Conservation (phyloP, 257 asterid genomes). For the Penstemon davidsonii region DNA sequence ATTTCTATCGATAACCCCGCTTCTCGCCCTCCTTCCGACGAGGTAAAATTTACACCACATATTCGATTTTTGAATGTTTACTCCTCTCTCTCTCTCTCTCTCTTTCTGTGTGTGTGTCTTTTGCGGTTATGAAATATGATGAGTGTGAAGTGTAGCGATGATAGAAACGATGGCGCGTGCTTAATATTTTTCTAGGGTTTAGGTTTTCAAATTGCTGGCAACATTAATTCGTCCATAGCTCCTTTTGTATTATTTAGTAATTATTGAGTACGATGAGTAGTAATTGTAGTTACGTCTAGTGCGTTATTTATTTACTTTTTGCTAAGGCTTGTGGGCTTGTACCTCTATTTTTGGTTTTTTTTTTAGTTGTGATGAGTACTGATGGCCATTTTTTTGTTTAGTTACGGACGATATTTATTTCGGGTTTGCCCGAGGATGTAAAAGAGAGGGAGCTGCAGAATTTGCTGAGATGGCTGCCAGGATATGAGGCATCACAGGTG, state of each 20-base stretch:
- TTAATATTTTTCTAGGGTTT: neutral
- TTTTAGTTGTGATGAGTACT: neutral
- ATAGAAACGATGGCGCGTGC: too few relatives aligned
- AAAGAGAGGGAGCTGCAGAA: constrained; percentile 97
- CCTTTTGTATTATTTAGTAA: neutral
- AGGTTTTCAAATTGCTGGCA: neutral
- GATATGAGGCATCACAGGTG: constrained; percentile 98
- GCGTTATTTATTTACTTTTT: neutral
- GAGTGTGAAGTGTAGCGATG: too few relatives aligned
- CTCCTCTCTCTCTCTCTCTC: too few relatives aligned
- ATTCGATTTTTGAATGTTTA: too few relatives aligned
- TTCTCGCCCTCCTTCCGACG: constrained; percentile 32
- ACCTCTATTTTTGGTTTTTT: neutral
- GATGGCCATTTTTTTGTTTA: constrained; percentile 8
- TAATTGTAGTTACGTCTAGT: neutral
- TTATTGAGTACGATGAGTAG: neutral
- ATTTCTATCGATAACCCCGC: constrained; percentile 44
- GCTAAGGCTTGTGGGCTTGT: constrained; percentile 1
- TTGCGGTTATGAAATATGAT: too few relatives aligned
- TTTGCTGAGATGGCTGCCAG: constrained; percentile 92
- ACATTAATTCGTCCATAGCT: too few relatives aligned
- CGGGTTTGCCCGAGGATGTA: constrained; percentile 97
- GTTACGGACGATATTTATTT: constrained; percentile 85
- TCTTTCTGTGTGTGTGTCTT: too few relatives aligned
- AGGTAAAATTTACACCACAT: constrained; percentile 24